A percentile compares a stretch with the other conserved stretches of the same genome.
These are phyloP conservation scores for Dimargaris cristalligena DNA, from an alignment of 192 early-diverging fungal genomes.

Conservation along the genomic window DNA sequence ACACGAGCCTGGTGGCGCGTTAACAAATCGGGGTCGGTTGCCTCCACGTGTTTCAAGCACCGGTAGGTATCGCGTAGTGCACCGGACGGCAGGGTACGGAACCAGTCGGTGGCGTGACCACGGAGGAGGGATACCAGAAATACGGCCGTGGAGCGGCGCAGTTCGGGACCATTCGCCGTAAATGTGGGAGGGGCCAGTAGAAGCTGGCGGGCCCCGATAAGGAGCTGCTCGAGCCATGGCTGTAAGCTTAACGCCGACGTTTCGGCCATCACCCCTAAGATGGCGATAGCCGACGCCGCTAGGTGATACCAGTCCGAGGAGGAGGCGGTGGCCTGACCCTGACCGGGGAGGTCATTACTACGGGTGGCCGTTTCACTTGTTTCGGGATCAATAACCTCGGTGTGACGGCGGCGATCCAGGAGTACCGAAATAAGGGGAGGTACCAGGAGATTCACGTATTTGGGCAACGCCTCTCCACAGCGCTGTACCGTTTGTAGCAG, in stretches of 20 bases:
- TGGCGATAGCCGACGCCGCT: conserved; percentile 45
- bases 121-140: conserved; percentile 49
- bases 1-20: conserved; percentile 50
- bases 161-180: conserved; percentile 32
- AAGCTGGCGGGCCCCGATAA: conserved; percentile 48
- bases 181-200: conserved; percentile 50
- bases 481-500: conserved; percentile 72
- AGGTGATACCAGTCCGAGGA: too few relatives aligned
- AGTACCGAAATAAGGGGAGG: conserved; percentile 21
- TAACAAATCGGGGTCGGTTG: conserved; percentile 53
- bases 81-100: conserved; percentile 37
- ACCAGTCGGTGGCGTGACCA: conserved; percentile 37
- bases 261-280: conserved; percentile 49
- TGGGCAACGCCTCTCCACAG: conserved; percentile 58
- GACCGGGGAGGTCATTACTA: too few relatives aligned
- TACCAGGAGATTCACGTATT: conserved; percentile 33
- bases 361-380: too few relatives aligned
- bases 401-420: conserved; percentile 15
- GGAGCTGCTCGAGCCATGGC: conserved; percentile 42
- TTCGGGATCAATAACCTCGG: too few relatives aligned
- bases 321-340: too few relatives aligned
- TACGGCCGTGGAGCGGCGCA: conserved; percentile 55
- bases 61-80: conserved; percentile 35
- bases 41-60: conserved; percentile 40
- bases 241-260: conserved; percentile 52